Base-by-base conservation (phyloP, 2,329 filamentous ascomycete genomes). In the Calonectria hongkongensis region DNA sequence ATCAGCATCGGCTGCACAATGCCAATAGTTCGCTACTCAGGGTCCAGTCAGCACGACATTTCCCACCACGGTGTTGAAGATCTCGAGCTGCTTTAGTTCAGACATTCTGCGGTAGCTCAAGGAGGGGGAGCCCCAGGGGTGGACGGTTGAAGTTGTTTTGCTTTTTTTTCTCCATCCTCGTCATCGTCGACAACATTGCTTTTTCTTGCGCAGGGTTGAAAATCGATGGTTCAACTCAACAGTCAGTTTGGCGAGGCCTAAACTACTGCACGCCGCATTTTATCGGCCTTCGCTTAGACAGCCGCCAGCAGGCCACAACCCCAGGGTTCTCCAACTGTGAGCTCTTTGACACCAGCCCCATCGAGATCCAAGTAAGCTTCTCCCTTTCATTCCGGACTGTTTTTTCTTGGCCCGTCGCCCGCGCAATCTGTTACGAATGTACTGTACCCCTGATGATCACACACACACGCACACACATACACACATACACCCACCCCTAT, bases 371-470 rank as follows among this genome's bases (percentile, higher is more conserved):
- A 60, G 54, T 21, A 48, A 47, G 62, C 48, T 66, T 45, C 60
- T 47, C 68, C 68, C 68, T 60, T 70, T 70, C 68, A 70, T 70
- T 43, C 41, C 68, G 68, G 60, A 62, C 45, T 16, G 25, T 65
- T 70, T 63, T 27, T 54, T 58, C 43, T 33, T 28, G 48, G 36
- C 63, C 30, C 39, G 39, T 64, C 27, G 48, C 48, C 27, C 13
- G 39, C 60, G 48, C 45, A 65, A 62, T 68, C 33, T 62, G 21
- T 41, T 45, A 41, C 39, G 16, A 36, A 43, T n/a, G 45, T 25
- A 28, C 48, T n/a, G 45, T 25, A 28, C 48, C 68, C 68, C 68
- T 70, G 68, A 70, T 70, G 48, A 47, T 65, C 41, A 33, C 25
- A 47, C 39, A 47, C 54, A 54, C 25, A 54, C 50, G 27, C 50